Base-by-base conservation (phyloP, 805 yeast genomes). In the Ascoidea rubescens region DNA sequence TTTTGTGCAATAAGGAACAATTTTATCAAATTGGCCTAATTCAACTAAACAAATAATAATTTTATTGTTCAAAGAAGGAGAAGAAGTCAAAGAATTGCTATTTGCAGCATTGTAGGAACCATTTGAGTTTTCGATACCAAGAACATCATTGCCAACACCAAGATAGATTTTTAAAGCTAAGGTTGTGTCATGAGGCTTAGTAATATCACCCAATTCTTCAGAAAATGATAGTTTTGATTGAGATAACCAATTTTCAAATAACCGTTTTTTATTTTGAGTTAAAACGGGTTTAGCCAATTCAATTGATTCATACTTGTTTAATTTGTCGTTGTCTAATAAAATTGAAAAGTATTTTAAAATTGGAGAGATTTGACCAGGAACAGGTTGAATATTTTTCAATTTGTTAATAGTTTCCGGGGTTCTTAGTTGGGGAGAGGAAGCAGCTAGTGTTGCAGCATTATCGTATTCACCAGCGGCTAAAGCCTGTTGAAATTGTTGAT, bases 171-270 rank as follows among this genome's bases (percentile, higher is more conserved):
- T 95, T 61, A 93, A 74, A 5, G 98, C 96, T 59, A 93, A 73
- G 32, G 90, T 79, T 12, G 85, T 71, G 60, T 91, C 97, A 63
- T 79, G 80, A 48, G 95, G 87, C 63, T 91, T 88, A 57, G 93
- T 93, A 62, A 89, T 78, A 65, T 93, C 99, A 72, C 99, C 99
- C 58, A 93, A 77, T 69, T 90, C 97, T 71, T 93, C 99, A n/a
- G 96, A 87, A 50, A 85, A 81, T 56, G 91, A 90, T 59, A 93
- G 78, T 69, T 93, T 93, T 66, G 89, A 95, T 68, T 93, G 98
- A 66, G 84, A 85, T 67, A 93, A 78, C 90, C 97, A 93, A 71
- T 91, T 93, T 70, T 93, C 99, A 58, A 93, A 82, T 57, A 95
- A 73, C 57, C 87, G 95, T 63, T 87, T 84, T 66, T 96, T 85